Base-by-base conservation (phyloP, 331 rosid genomes). In the Malus hybrid region DNA sequence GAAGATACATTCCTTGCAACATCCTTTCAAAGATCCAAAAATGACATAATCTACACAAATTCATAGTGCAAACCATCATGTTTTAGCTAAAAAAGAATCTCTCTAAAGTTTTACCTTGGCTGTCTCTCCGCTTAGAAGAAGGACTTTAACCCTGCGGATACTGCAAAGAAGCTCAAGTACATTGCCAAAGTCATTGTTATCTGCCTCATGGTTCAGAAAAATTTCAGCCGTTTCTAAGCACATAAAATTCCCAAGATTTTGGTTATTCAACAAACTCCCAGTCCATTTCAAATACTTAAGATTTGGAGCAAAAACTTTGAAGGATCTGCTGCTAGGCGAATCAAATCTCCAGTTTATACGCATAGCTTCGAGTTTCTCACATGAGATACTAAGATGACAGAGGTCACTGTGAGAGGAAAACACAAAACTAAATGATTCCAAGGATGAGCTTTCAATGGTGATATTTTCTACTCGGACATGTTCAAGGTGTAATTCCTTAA, bases 221-320 rank as follows among this genome's bases (percentile, higher is more conserved):
- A 71, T 55, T n/a, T 53, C 65, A 11, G 75, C 75, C 16, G 13
- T 71, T 12, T 71, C 75, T 36, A 71, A 71, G 14, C 65, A 12
- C 75, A n/a, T 6, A 19, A 71, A 33, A 2, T 55, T 71, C 32
- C 75, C 65, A 9, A 71, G 33, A 71, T 12, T 71, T 7, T 71
- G 75, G 65, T 71, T 24, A 6, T 71, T 55, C 75, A 71, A 71
- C 20, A 52, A 32, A 71, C 57, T 53, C 50, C 75, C 65, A 55
- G 9, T 32, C 75, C 75, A 71, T 55, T 53, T 71, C 33, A 71
- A 55, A 55, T 24, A n/a, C 15, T 16, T 71, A n/a, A 52, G 64
- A 39, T n/a, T 67, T 39, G 71, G 71, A 67, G 71, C 71, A n/a
- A 20, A 22, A 67, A 39, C n/a, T n/a, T 20, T 67, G 1, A 67